phyloP scores from a whole-genome alignment of 495 filamentous ascomycete species.

The Umbilicaria muhlenbergii region DNA sequence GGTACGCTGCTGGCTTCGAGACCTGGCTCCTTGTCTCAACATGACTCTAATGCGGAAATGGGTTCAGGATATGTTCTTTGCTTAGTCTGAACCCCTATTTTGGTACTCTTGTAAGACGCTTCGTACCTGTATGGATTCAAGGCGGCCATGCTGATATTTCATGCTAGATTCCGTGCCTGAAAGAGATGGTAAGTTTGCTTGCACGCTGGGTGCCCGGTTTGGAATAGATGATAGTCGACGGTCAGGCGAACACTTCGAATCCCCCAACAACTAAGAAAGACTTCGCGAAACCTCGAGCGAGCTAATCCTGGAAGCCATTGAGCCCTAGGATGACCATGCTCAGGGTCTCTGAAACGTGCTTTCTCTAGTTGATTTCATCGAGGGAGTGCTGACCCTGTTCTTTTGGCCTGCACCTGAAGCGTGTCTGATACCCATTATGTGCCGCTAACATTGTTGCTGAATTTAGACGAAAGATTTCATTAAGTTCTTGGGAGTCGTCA shows the following conservation, averaged over 20 bases:
- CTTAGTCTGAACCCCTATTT: conserved; percentile 84
- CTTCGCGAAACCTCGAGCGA: too few species aligned
- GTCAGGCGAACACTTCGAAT: conserved; percentile 18
- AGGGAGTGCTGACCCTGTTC: too few species aligned
- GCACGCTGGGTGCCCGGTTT: neutral
- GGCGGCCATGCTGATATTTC: conserved; percentile 14
- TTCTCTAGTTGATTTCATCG: too few species aligned
- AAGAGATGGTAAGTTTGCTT: conserved; percentile 51
- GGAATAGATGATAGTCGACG: neutral
- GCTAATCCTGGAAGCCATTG: too few species aligned
- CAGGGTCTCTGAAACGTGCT: too few species aligned
- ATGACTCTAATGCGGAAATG: conserved; percentile 10
- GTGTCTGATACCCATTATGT: too few species aligned
- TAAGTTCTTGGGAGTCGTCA: conserved; percentile 78
- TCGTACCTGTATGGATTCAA: neutral
- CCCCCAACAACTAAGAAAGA: neutral
- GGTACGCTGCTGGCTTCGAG: conserved; percentile 21
- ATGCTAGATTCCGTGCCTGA: conserved; percentile 60
- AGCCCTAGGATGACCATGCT: too few species aligned
- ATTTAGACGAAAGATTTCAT: conserved; percentile 70
- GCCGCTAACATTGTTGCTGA: neutral
- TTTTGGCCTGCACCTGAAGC: too few species aligned
- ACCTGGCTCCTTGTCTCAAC: neutral
- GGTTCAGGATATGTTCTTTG: conserved; percentile 59
- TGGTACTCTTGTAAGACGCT: conserved; percentile 47